Base-by-base conservation (phyloP, 768 basidiomycete species). In the Amanita molliuscula region DNA sequence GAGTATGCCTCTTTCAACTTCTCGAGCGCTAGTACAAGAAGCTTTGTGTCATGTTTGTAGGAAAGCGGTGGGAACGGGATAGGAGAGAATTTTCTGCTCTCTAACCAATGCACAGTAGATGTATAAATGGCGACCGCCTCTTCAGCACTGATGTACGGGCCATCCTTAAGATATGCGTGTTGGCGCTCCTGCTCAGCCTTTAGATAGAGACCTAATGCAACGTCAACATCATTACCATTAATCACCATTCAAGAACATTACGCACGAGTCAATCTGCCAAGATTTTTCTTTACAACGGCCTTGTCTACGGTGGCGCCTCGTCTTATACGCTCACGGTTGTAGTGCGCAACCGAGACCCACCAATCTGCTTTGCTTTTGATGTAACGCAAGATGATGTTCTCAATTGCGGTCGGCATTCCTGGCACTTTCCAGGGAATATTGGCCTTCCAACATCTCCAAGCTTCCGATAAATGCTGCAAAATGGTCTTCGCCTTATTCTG, bases 401-500 rank as follows among this genome's bases (percentile, higher is more conserved):
- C 96, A 55, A 99, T 96, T 9, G 96, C 92, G 0, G 96, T 97
- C 0, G 93, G 93, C 96, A 98, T 98, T 34, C 96, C 96, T 8
- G 94, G 96, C 1, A 98, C 96, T 67, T 98, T 98, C 96, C 96
- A 99, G 18, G 96, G 96, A 59, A 99, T 92, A 61, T 92, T 92
- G 3, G 89, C 89, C 66, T 92, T 92, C 89, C 89, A 92, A 67
- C 94, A 97, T 58, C 95, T 77, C 96, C 96, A 98, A 8, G 95
- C 96, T 64, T 98, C 96, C 3, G 94, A 96, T 57, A 98, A 69
- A 64, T 98, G 96, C 65, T 99, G 96, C 62, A 99, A 62, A 56
- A 99, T 98, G 9, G 96, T 98, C 75, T 99, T 99, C n/a, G 93
- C 83, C 73, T 99, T 98, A 71, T 98, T 99, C 68, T 94, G 92